These are phyloP conservation scores for Rhodomyrtus tomentosa DNA, from an alignment of 345 rosid species.

Conservation along the genomic window DNA sequence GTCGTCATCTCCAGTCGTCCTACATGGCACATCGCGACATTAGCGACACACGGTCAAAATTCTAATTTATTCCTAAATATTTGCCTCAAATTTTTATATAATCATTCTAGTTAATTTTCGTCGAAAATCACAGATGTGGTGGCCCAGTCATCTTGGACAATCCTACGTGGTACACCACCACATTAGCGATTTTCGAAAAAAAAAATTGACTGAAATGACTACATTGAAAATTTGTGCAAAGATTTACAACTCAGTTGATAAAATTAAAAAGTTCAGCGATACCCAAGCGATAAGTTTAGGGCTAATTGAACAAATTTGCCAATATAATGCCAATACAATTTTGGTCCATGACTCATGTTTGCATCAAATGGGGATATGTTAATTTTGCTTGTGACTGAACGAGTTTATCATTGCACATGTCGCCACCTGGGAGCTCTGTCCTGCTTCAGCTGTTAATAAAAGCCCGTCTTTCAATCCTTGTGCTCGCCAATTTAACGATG, in stretches of 20 bases:
- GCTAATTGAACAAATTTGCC: too few species aligned
- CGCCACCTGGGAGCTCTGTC: not conserved
- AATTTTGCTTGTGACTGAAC: not conserved
- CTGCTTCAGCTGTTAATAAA: not conserved
- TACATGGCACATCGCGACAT: too few species aligned
- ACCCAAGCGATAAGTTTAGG: too few species aligned
- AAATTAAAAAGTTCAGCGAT: too few species aligned
- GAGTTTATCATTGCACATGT: not conserved
- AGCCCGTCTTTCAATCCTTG: not conserved
- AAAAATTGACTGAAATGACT: too few species aligned
- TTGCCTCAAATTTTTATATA: too few species aligned
- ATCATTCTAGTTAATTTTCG: not conserved
- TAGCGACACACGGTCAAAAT: too few species aligned
- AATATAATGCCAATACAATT: not conserved
- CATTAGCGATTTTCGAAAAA: rapidly evolving
- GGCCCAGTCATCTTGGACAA: too few species aligned
- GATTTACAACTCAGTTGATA: too few species aligned
- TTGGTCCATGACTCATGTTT: not conserved
- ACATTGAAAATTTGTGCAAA: too few species aligned
- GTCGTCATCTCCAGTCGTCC: too few species aligned
- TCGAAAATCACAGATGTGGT: not conserved
- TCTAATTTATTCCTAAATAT: too few species aligned
- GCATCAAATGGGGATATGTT: not conserved
- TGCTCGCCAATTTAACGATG: not conserved
- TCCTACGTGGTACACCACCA: not conserved